Percentiles rank a stretch among this genome's conserved stretches.
These are phyloP conservation scores for Priceomyces haplophilus DNA, from an alignment of 805 yeast genomes.

Conservation along the genomic window DNA sequence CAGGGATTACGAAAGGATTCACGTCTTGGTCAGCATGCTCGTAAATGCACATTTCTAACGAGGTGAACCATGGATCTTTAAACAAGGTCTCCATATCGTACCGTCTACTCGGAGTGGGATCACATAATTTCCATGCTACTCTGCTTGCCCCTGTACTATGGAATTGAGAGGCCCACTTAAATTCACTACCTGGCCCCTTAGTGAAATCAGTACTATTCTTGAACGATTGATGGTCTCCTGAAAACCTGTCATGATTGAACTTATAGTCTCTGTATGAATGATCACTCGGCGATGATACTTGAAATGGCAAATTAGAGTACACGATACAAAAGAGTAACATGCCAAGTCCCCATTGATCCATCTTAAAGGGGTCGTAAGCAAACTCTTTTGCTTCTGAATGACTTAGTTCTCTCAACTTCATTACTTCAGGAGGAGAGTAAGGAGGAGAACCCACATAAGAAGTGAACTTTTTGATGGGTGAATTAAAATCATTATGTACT, in stretches of 20 bases:
- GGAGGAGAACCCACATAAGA: slow-evolving; percentile 78
- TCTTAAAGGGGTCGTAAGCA: slow-evolving; percentile 60
- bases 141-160: slow-evolving; percentile 61
- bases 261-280: slow-evolving; percentile 55
- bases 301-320: slow-evolving; percentile 60
- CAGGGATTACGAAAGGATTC: slow-evolving; percentile 31
- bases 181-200: slow-evolving; percentile 70
- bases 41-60: slow-evolving; percentile 57
- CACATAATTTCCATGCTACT: slow-evolving; percentile 71
- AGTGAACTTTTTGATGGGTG: slow-evolving; percentile 38
- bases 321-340: slow-evolving; percentile 60
- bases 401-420: slow-evolving; percentile 42
- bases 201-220: slow-evolving; percentile 41
- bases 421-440: slow-evolving; percentile 75
- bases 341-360: slow-evolving; percentile 76
- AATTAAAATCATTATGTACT: slow-evolving; percentile 46
- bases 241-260: slow-evolving; percentile 42
- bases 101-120: slow-evolving; percentile 55
- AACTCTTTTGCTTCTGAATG: slow-evolving; percentile 30
- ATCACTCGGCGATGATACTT: slow-evolving; percentile 46
- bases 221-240: slow-evolving; percentile 46
- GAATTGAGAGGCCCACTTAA: slow-evolving; percentile 62
- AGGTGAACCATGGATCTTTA: slow-evolving; percentile 61
- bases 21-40: slow-evolving; percentile 44
- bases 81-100: slow-evolving; percentile 54